Evolutionary conservation across 352 stramenopile species (phyloP), one percentile per base, ranked within the genome.

Genomic region (Globisporangium spiculum): DNA sequence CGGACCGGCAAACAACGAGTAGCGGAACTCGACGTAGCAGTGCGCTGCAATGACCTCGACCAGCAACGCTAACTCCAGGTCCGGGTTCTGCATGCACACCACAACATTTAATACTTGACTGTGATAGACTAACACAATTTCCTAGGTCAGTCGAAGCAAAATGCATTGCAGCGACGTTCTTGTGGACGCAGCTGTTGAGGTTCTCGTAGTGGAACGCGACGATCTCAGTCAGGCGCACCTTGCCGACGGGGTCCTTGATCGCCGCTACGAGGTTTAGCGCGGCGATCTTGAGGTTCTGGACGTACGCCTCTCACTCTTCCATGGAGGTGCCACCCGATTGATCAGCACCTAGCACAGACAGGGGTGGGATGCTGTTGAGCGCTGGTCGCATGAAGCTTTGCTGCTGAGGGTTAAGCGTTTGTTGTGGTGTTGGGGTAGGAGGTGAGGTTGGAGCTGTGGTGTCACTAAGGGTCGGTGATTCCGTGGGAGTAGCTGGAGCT

Each of bases 11-110:
- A 80, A 74, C 3, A 85, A 24, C 55, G 75, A 83, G 70, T 85
- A 85, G 63, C 78, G 69, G 59, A 85, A 75, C 60, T 78, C 78
- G 68, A 85, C 65, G 66, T 75, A 80, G 74, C 78, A 84, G 60
- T 69, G 67, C 6, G 26, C 55, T 53, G 81, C 60, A 32, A 84
- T 72, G 20, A 36, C 10, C 1, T 14, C 27, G 2, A 59, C 71
- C 67, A 60, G 38, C 36, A 16, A n/a, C 22, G 60, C 72, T 63
- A 48, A 74, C 27, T 14, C 32, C 10, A 34, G 3, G 41, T 27
- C 27, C 3, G 22, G 26, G 38, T 73, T 44, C 30, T 72, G 67
- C 10, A 18, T 54, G 18, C 48, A 34, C 18, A 66, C n/a, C 9
- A 46, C 9, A 46, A 6, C 12, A 46, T 5, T 46, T 46, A 46